Conservation (phyloP, 2,329 filamentous ascomycete species). For the Raffaelea ambrosiae region DNA sequence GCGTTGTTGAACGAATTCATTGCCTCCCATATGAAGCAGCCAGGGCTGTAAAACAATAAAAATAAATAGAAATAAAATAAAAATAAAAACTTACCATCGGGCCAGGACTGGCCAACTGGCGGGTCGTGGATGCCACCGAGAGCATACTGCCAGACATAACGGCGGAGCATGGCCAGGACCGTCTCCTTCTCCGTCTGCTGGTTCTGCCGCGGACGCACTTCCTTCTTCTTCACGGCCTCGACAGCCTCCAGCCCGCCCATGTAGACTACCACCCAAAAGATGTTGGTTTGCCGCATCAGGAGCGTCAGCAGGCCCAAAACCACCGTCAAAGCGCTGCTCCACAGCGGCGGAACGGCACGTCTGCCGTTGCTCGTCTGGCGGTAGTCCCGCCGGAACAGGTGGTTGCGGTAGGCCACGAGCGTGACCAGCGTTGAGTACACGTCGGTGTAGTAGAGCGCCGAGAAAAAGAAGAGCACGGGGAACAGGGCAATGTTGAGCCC, state of each 20-base stretch:
- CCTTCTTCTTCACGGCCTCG: conserved; percentile 38
- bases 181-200: conserved; percentile 12
- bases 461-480: conserved; percentile 92
- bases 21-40: too few species aligned
- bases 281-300: conserved; percentile 84
- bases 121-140: conserved; percentile 49
- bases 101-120: conserved; percentile 33
- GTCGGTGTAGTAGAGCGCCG: conserved; percentile 90
- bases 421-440: conserved; percentile 72
- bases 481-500: conserved; percentile 78
- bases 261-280: conserved; percentile 86
- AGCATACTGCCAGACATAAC: conserved; percentile 34
- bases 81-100: conserved; percentile 36
- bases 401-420: conserved; percentile 56
- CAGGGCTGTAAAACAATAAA: too few species aligned
- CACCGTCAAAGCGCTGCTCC: conserved; percentile 36
- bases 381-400: conserved; percentile 30
- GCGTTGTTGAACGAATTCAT: too few species aligned
- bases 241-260: conserved; percentile 55
- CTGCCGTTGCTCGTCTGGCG: not conserved
- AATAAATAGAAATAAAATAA: not conserved
- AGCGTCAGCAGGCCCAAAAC: conserved; percentile 57
- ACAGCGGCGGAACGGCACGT: conserved; percentile 18
- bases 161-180: conserved; percentile 24
- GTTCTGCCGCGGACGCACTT: conserved; percentile 1